These are phyloP conservation scores for Coriolopsis trogii DNA, from an alignment of 1,284 basidiomycete species.

Conservation along the genomic window DNA sequence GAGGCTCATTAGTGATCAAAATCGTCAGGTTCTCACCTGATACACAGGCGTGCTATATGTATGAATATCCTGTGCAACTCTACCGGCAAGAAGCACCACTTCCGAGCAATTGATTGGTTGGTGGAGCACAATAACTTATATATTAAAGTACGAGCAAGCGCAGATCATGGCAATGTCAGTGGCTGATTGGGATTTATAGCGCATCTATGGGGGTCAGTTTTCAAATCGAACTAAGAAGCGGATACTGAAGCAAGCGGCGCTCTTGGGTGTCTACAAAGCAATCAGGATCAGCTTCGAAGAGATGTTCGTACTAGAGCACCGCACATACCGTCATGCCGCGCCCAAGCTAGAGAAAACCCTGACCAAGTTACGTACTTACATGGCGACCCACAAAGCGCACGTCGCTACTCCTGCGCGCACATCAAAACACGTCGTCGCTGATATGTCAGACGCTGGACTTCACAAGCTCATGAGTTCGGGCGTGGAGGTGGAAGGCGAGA, in stretches of 20 bases:
- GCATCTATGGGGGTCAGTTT: conserved; percentile 4
- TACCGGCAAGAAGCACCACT: conserved; percentile 20
- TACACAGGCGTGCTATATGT: conserved; percentile 18
- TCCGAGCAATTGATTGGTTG: conserved; percentile 27
- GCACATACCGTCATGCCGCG: conserved; percentile 6
- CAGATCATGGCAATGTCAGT: not conserved
- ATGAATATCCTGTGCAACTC: conserved; percentile 30
- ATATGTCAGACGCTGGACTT: not conserved
- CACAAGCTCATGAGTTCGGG: not conserved
- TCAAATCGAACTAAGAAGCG: conserved; percentile 16
- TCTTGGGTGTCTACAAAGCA: conserved; percentile 17
- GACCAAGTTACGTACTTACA: not conserved
- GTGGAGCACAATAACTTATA: conserved; percentile 28
- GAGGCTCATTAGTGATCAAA: not conserved
- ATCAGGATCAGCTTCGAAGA: conserved; percentile 9
- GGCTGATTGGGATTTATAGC: conserved; percentile 2
- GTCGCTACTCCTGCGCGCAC: not conserved
- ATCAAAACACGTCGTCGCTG: not conserved
- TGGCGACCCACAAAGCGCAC: not conserved
- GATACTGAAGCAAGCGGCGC: conserved; percentile 17
- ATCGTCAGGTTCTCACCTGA: not conserved
- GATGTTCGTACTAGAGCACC: conserved; percentile 9
- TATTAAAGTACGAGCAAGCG: conserved; percentile 14
- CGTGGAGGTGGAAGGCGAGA: not conserved
- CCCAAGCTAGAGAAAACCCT: conserved; percentile 15